These are phyloP conservation scores for Candida manassasensis DNA, from an alignment of 805 yeast genomes.

Conservation along the genomic window DNA sequence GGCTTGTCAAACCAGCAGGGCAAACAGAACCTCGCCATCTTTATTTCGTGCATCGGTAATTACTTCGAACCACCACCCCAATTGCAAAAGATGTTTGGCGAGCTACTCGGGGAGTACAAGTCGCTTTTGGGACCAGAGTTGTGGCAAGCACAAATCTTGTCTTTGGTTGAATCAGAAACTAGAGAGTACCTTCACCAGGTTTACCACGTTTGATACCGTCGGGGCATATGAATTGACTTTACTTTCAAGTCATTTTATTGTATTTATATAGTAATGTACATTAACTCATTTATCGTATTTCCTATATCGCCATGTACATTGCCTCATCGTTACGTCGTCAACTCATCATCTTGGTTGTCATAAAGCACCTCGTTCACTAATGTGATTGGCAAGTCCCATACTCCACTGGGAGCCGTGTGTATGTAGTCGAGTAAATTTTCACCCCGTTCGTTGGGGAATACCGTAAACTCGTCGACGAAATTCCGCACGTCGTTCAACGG, in stretches of 20 bases:
- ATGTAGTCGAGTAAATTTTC: constrained; percentile 33
- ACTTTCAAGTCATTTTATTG: constrained; percentile 5
- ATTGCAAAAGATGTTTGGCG: constrained; percentile 40
- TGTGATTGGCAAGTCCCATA: constrained; percentile 76
- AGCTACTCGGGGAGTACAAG: constrained; percentile 43
- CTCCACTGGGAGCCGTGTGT: constrained; percentile 69
- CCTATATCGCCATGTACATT: constrained; percentile 1
- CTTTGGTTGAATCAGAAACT: constrained; percentile 28
- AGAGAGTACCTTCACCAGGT: constrained; percentile 15
- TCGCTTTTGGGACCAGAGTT: constrained; percentile 41
- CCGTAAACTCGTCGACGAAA: constrained; percentile 63
- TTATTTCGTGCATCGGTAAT: constrained; percentile 55
- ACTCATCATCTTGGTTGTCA: constrained; percentile 12
- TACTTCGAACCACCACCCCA: constrained; percentile 48
- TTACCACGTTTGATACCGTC: constrained; percentile 16
- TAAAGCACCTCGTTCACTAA: constrained; percentile 66
- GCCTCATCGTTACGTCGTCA: constrained; percentile 3
- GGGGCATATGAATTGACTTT: background rate
- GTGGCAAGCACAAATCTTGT: constrained; percentile 28
- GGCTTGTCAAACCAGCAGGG: constrained; percentile 42
- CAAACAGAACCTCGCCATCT: constrained; percentile 44
- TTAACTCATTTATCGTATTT: background rate
- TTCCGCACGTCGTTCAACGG: constrained; percentile 55
- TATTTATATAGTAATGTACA: constrained; percentile 1
- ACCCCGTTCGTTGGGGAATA: constrained; percentile 18